Evolutionary conservation across 495 filamentous ascomycete species (phyloP).

Genomic region (Cryomyces minteri): DNA sequence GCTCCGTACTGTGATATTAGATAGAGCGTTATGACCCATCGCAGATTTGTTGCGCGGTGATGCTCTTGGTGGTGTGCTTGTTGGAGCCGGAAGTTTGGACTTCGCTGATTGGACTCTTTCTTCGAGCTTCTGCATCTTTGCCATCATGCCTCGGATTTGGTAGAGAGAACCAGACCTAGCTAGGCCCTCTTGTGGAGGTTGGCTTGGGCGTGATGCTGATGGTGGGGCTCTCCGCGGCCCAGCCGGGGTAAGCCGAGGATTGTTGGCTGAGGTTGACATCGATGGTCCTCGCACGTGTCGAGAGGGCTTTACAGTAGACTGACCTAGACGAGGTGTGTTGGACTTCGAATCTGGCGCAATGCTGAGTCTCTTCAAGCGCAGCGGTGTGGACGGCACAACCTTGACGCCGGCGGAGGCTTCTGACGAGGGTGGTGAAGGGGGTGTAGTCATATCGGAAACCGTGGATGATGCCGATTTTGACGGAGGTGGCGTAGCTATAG

Average conservation of each 20-base stretch:
- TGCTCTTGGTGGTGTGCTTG: slow-evolving; percentile 58
- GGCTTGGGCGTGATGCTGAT: slow-evolving; percentile 20
- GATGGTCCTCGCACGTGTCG: slow-evolving; percentile 35
- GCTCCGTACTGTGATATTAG: slow-evolving; percentile 59
- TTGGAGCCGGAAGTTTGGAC: slow-evolving; percentile 73
- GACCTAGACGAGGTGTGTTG: slow-evolving; percentile 5
- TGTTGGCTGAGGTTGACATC: slow-evolving; percentile 23
- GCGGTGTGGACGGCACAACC: slow-evolving; percentile 15
- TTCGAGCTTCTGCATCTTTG: slow-evolving; percentile 92
- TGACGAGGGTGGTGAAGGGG: slow-evolving; percentile 41
- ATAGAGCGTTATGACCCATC: slow-evolving; percentile 39
- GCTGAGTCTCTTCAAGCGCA: slow-evolving; percentile 15
- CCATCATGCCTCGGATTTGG: slow-evolving; percentile 82
- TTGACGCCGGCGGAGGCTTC: slow-evolving; percentile 16
- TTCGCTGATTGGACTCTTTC: slow-evolving; percentile 83
- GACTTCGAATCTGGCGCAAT: slow-evolving; percentile 21
- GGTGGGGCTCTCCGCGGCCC: slow-evolving; percentile 19
- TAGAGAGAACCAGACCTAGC: slow-evolving; percentile 74
- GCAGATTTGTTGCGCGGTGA: slow-evolving; percentile 44
- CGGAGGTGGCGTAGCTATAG: slow-evolving; percentile 35
- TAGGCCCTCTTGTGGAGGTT: slow-evolving; percentile 21
- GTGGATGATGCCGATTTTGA: slow-evolving; percentile 54
- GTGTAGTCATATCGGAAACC: slow-evolving; percentile 24
- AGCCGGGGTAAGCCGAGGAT: slow-evolving; percentile 15
- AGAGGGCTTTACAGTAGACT: slow-evolving; percentile 15